phyloP scores from a whole-genome alignment of 495 filamentous ascomycete species.

The Aspergillus taichungensis region DNA sequence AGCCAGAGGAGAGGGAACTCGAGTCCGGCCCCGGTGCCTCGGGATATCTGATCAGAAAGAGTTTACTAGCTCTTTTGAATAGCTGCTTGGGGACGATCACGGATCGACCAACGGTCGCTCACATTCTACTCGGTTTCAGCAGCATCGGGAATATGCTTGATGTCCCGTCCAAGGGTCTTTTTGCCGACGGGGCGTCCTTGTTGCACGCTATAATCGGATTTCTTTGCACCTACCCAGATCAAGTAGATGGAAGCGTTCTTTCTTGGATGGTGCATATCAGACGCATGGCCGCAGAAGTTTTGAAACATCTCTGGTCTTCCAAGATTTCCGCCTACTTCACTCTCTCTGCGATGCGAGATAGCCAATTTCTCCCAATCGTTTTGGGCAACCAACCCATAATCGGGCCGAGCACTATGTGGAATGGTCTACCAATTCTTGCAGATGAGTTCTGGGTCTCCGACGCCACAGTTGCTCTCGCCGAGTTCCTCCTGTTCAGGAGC shows the following conservation, averaged over 20 bases:
- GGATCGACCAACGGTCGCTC: constrained; percentile 71
- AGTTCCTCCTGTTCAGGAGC: constrained; percentile 67
- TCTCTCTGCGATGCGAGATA: constrained; percentile 65
- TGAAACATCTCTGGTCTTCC: constrained; percentile 75
- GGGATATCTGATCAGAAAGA: constrained; percentile 66
- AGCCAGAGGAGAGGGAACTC: constrained; percentile 51
- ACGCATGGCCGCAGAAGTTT: constrained; percentile 63
- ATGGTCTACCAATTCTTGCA: constrained; percentile 44
- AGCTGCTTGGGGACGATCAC: constrained; percentile 62
- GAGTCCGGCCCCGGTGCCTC: constrained; percentile 52
- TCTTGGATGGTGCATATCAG: constrained; percentile 69
- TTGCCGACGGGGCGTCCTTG: constrained; percentile 60
- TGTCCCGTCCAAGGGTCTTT: constrained; percentile 52
- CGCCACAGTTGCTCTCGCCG: constrained; percentile 54
- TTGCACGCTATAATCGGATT: constrained; percentile 71
- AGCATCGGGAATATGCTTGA: constrained; percentile 59
- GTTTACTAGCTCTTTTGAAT: constrained; percentile 74
- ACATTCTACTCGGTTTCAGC: constrained; percentile 81
- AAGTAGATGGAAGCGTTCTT: constrained; percentile 49
- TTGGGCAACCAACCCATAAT: constrained; percentile 58
- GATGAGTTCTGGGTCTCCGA: constrained; percentile 56
- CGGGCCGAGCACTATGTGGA: constrained; percentile 57
- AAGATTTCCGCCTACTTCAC: constrained; percentile 67
- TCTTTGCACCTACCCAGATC: constrained; percentile 52
- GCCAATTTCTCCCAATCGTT: constrained; percentile 63